Conservation (phyloP, 345 rosid species). For the Sisymbrium irio region DNA sequence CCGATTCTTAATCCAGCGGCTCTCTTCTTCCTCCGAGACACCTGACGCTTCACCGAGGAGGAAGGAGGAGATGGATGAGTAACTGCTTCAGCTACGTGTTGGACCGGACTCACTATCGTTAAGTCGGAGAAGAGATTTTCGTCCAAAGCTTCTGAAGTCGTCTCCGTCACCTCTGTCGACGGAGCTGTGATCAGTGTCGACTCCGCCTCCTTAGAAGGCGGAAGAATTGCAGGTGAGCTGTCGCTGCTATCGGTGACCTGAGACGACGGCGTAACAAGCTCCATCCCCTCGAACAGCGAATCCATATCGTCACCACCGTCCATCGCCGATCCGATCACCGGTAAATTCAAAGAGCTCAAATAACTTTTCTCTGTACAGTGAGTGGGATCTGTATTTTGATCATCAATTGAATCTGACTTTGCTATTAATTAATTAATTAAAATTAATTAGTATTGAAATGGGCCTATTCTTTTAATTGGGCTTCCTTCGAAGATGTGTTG, state of each 20-base stretch:
- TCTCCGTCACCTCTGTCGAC: background rate
- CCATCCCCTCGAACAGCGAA: constrained; percentile 93
- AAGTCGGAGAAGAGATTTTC: constrained; percentile 85
- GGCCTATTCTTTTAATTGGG: background rate
- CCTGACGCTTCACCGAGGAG: constrained; percentile 38
- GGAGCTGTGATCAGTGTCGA: constrained; percentile 18
- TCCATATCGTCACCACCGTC: constrained; percentile 50
- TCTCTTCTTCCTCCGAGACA: constrained; percentile 76
- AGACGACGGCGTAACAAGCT: constrained; percentile 51
- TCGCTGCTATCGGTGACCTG: constrained; percentile 32
- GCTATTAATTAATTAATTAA: no score
- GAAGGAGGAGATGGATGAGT: constrained; percentile 24
- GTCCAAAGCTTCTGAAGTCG: constrained; percentile 54
- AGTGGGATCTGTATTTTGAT: constrained; percentile 3
- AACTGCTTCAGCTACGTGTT: constrained; percentile 19
- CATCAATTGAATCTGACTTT: background rate
- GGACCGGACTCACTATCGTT: constrained; percentile 46
- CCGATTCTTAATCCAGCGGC: constrained; percentile 71
- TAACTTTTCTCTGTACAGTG: background rate
- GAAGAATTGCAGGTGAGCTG: constrained; percentile 9
- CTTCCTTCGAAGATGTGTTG: background rate
- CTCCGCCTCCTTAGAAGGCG: constrained; percentile 21
- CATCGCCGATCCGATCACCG: constrained; percentile 27
- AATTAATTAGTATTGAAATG: background rate
- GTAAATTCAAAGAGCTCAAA: constrained; percentile 2